These are phyloP conservation scores for Metarhizium sp. DNA, from an alignment of 2,329 filamentous ascomycete genomes.

Conservation along the genomic window DNA sequence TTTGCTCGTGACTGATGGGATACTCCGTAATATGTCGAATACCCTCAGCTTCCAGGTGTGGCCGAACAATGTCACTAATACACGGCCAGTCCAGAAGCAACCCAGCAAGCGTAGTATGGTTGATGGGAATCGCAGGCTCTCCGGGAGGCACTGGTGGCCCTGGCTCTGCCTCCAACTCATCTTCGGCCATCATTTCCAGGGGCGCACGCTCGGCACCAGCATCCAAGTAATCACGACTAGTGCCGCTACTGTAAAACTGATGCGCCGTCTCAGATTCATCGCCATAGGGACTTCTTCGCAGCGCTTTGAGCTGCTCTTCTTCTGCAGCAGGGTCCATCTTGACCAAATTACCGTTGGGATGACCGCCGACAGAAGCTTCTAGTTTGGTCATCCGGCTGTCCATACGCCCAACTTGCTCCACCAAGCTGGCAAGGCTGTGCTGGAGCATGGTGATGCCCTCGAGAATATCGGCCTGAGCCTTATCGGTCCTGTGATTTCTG, in stretches of 20 bases:
- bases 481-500: constrained; percentile 39
- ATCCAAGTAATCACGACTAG: constrained; percentile 16
- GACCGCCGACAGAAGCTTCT: constrained; percentile 18
- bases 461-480: constrained; percentile 50
- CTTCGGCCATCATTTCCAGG: constrained; percentile 27
- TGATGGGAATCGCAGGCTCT: constrained; percentile 64
- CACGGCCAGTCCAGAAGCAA: constrained; percentile 66
- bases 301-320: constrained; percentile 19
- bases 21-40: constrained; percentile 57
- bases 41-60: constrained; percentile 35
- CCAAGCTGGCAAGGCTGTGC: constrained; percentile 24
- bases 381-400: constrained; percentile 27
- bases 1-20: constrained; percentile 66
- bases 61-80: constrained; percentile 54
- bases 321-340: constrained; percentile 20
- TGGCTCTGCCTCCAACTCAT: constrained; percentile 41
- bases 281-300: constrained; percentile 12
- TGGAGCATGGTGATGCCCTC: constrained; percentile 40
- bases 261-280: constrained; percentile 4
- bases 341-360: constrained; percentile 8
- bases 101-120: constrained; percentile 86
- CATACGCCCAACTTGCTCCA: constrained; percentile 27
- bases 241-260: constrained; percentile 13
- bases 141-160: constrained; percentile 45
- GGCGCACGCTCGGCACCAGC: constrained; percentile 15